Evolutionary conservation across 2,329 filamentous ascomycete species (phyloP).

Genomic region (Macrophomina phaseolina): DNA sequence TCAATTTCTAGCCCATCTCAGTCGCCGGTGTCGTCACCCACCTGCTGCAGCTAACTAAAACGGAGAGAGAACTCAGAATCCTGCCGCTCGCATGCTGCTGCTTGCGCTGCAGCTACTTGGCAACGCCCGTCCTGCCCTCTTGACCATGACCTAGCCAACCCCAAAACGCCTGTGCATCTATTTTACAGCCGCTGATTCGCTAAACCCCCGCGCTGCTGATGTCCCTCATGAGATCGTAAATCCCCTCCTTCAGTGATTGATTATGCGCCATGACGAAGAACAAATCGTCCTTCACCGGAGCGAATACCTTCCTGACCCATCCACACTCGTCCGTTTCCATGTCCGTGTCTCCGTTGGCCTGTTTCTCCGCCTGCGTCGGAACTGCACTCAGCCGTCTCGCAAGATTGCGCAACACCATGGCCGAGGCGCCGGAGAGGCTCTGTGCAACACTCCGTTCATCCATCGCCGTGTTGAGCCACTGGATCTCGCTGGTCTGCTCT

Average conservation of each 20-base stretch:
- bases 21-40: not conserved
- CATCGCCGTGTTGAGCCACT: slow-evolving; percentile 53
- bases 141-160: slow-evolving; percentile 1
- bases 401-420: slow-evolving; percentile 79
- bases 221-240: slow-evolving; percentile 43
- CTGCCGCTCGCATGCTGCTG: slow-evolving; percentile 4
- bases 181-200: slow-evolving; percentile 14
- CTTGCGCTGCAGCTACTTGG: not conserved
- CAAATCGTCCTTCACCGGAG: slow-evolving; percentile 67
- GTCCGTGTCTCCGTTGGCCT: slow-evolving; percentile 55
- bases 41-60: not conserved
- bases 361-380: not conserved
- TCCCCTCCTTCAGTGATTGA: slow-evolving; percentile 46
- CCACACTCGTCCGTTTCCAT: slow-evolving; percentile 56
- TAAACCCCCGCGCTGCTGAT: slow-evolving; percentile 22
- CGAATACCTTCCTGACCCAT: slow-evolving; percentile 73
- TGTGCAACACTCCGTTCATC: slow-evolving; percentile 66
- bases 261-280: slow-evolving; percentile 76
- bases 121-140: slow-evolving; percentile 16
- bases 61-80: not conserved
- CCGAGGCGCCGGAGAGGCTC: slow-evolving; percentile 78
- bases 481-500: slow-evolving; percentile 34
- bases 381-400: slow-evolving; percentile 55
- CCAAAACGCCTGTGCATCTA: slow-evolving; percentile 23
- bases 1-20: not conserved